Percentiles rank a stretch among this genome's conserved stretches.
Evolutionary conservation across 2,329 filamentous ascomycete species (phyloP).

Genomic region (Davidsoniella eucalypti): DNA sequence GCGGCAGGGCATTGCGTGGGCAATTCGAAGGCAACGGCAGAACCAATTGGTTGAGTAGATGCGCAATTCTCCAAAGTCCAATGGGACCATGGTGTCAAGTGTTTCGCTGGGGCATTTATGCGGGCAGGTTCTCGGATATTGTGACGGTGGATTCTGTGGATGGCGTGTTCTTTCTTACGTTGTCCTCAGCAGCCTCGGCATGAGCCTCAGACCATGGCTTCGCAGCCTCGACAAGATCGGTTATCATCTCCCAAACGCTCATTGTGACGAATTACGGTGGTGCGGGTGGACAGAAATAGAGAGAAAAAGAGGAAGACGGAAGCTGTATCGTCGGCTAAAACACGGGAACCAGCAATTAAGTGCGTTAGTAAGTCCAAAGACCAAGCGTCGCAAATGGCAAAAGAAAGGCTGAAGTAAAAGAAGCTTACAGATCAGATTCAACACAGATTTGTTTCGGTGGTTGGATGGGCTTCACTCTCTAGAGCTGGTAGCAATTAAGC

Average conservation of each 20-base stretch:
- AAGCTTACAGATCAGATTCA: not conserved
- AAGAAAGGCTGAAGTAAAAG: not conserved
- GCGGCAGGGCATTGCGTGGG: not conserved
- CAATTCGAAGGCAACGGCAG: too few species aligned
- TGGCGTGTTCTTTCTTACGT: constrained; percentile 22
- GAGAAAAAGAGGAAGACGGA: not conserved
- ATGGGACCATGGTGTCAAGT: not conserved
- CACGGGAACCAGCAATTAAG: not conserved
- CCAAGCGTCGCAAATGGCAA: not conserved
- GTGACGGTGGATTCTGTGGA: not conserved
- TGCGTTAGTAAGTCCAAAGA: too few species aligned
- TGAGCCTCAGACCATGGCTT: constrained; percentile 48
- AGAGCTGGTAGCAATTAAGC: not conserved
- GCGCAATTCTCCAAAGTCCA: not conserved
- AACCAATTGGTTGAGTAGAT: not conserved
- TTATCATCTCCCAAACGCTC: constrained; percentile 50
- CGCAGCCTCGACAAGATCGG: constrained; percentile 47
- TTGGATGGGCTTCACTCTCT: not conserved
- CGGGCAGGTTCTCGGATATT: not conserved
- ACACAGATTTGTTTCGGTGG: not conserved
- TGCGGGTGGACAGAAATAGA: not conserved
- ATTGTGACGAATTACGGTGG: constrained; percentile 27
- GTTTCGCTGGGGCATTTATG: not conserved
- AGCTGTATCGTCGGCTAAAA: too few species aligned
- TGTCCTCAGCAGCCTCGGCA: constrained; percentile 51